Percentiles rank a stretch among this genome's conserved stretches.
Conservation (phyloP, 305 asterid genomes). For the Striga hermonthica region DNA sequence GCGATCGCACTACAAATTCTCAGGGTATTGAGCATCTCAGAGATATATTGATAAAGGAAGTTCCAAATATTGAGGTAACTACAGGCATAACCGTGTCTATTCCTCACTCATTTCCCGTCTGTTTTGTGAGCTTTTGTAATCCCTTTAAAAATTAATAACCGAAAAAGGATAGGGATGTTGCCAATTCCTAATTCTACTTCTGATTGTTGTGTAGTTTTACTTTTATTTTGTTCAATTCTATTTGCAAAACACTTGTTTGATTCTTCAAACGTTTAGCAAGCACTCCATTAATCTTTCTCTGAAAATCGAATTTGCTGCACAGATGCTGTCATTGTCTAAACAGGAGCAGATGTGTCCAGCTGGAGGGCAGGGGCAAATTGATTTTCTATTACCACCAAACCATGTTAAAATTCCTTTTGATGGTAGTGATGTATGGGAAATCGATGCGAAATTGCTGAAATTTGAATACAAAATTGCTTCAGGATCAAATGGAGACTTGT, state of each 20-base stretch:
- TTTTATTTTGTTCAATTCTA: too few species aligned
- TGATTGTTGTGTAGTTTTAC: too few species aligned
- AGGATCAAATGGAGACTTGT: slow-evolving; percentile 74
- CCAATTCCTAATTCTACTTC: too few species aligned
- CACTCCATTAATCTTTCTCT: too few species aligned
- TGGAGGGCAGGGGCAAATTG: slow-evolving; percentile 28
- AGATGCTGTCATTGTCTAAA: slow-evolving; percentile 41
- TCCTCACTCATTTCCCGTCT: background rate
- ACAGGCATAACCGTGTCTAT: slow-evolving; percentile 4
- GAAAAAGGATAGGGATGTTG: too few species aligned
- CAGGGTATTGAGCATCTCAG: slow-evolving; percentile 68
- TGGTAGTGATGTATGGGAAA: slow-evolving; percentile 77
- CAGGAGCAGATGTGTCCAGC: slow-evolving; percentile 10
- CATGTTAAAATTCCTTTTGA: slow-evolving; percentile 50
- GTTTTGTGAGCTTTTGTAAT: background rate
- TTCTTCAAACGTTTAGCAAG: too few species aligned
- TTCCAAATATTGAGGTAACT: slow-evolving; percentile 65
- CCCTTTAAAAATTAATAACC: background rate
- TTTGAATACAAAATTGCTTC: slow-evolving; percentile 59
- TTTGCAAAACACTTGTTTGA: background rate
- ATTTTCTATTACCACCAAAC: slow-evolving; percentile 32
- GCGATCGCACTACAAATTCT: slow-evolving; percentile 18
- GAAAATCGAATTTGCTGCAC: too few species aligned
- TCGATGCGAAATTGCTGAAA: slow-evolving; percentile 53
- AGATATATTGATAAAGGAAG: slow-evolving; percentile 49